Base-by-base conservation (phyloP, 1,139 yeast species). In the Protomyces inundatus region DNA sequence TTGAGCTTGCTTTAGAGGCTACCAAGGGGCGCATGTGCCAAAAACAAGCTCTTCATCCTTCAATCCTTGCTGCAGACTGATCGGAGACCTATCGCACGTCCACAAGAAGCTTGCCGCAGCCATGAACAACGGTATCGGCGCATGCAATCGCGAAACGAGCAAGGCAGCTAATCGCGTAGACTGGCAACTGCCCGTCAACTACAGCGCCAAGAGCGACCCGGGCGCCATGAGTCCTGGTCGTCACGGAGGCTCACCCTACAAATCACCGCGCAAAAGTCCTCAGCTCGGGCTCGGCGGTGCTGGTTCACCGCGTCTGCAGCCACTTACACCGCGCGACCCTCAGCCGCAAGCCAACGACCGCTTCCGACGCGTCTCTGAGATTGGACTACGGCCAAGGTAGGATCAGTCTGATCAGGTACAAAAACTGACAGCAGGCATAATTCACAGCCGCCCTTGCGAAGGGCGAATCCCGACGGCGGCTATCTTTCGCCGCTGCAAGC, bases 401-500 rank as follows among this genome's bases (percentile, higher is more conserved):
- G 32, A 2, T 10, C 16, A 10, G 30, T 6, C 12, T 14, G 2
- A 23, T 2, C 2, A 23, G 23, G 23, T 23, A 23, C 6, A 7
- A 10, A n/a, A 10, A 42, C 48, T 42, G 32, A 42, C 48, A 4
- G 5, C 48, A 42, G 56, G 35, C 56, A 51, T 36, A 58, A 58
- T 30, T 34, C 56, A 12, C 67, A 65, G 34, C 66, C 64, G 7
- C 59, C 56, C 9, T 54, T 56, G 12, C 62, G 71, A 30, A 67
- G 71, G 9, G 71, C 71, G 32, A 68, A 66, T 39, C 71, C 71
- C 10, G 69, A 65, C 6, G 71, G 71, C 14, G 71, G 70, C 6
- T 70, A 64, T 50, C 60, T 70, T 54, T 69, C 71, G 42, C 98
- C 98, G 0, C 80, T 89, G 30, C 81, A 83, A 66, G 97, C 97